Base-by-base conservation (phyloP, 768 basidiomycete species). In the Candolleomyces eurysporus region DNA sequence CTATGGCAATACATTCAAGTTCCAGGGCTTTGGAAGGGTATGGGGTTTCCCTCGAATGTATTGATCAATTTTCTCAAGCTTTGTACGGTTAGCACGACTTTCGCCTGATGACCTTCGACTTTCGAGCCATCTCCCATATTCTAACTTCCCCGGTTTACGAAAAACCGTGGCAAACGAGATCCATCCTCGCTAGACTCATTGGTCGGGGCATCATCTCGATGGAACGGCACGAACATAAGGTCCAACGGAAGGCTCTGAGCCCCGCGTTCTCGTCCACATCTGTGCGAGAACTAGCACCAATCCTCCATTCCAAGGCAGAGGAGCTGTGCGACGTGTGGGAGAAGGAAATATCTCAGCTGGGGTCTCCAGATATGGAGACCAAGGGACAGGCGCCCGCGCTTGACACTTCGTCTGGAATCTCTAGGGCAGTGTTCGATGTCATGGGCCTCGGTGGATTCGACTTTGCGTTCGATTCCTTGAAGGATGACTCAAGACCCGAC, bases 401-500 rank as follows among this genome's bases (percentile, higher is more conserved):
- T 57, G 84, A 88, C 62, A 75, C 86, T 21, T 72, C 78, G 22
- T 79, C 81, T 59, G 88, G 84, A 82, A 67, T 86, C n/a, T 83
- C 83, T 13, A 81, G 86, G 30, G 80, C 82, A 0, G 82, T 86
- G 1, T 83, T 89, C 59, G 87, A 89, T 64, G 78, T 86, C 11
- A 85, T 89, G 52, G 87, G 86, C 10, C 73, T 86, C 9, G 80
- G 86, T 5, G 82, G 81, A 5, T 82, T 86, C 42, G 77, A 82
- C 62, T 82, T 84, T 61, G 71, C 78, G 36, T 86, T 86, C 68
- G 72, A 79, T 46, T 74, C 83, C 2, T 66, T 86, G 3, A 71
- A 78, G 52, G 77, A 80, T 55, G 82, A 84, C 65, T 75, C 78
- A 0, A 81, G 82, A 61, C 72, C 75, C 58, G 74, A 83, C 17